phyloP scores from a whole-genome alignment of 495 filamentous ascomycete genomes.

The Acidiella bohemica region DNA sequence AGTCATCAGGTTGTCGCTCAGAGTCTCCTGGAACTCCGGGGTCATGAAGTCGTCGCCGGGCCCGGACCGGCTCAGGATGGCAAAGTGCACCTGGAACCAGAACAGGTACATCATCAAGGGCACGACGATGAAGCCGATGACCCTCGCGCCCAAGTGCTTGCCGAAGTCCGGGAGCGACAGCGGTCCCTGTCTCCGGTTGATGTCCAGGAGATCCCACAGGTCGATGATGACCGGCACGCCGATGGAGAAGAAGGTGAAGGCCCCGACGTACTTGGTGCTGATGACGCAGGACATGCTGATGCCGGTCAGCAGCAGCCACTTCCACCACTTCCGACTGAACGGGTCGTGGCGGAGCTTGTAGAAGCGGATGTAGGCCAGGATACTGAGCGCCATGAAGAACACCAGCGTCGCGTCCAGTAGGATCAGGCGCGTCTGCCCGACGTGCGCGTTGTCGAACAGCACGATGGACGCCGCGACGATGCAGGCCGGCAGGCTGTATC shows the following conservation, averaged over 20 bases:
- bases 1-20: conserved; percentile 86
- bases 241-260: conserved; percentile 95
- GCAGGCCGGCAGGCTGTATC: conserved; percentile 87
- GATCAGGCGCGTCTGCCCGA: conserved; percentile 92
- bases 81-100: conserved; percentile 99
- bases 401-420: conserved; percentile 90
- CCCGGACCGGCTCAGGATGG: conserved; percentile 73
- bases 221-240: conserved; percentile 87
- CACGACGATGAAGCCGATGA: conserved; percentile 68
- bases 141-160: conserved; percentile 81
- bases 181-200: conserved; percentile 65
- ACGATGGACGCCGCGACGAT: conserved; percentile 73
- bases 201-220: conserved; percentile 84
- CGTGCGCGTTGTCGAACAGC: conserved; percentile 95
- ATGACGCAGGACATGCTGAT: conserved; percentile 93
- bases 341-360: conserved; percentile 87
- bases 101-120: conserved; percentile 97
- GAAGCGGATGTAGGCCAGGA: conserved; percentile 90
- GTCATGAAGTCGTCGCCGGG: conserved; percentile 99
- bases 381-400: conserved; percentile 84
- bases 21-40: conserved; percentile 91
- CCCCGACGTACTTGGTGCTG: conserved; percentile 93
- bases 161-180: conserved; percentile 64
- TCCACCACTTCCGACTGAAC: conserved; percentile 97
- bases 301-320: conserved; percentile 92